Percentiles rank a stretch among this genome's conserved stretches.
These are phyloP conservation scores for Colletotrichum sp. DNA, from an alignment of 2,329 filamentous ascomycete genomes.

Conservation along the genomic window DNA sequence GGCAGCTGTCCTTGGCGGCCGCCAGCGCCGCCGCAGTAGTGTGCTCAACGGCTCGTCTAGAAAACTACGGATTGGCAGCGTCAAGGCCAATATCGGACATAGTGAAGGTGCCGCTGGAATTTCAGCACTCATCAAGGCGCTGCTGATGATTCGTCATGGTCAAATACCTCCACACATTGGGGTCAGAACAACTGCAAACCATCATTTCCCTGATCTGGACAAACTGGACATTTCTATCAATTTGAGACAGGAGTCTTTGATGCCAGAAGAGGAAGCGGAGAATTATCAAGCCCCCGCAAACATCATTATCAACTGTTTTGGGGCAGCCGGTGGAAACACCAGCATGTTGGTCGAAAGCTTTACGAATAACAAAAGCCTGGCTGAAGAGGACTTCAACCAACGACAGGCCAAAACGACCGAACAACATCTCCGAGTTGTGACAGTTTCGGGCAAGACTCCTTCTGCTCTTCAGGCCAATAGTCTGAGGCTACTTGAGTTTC, in stretches of 20 bases:
- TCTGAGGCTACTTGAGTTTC: background rate
- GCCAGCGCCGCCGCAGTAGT: background rate
- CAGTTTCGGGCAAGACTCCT: background rate
- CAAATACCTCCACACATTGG: background rate
- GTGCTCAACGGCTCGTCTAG: background rate
- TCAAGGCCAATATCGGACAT: background rate
- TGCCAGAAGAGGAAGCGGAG: background rate
- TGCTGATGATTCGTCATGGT: background rate
- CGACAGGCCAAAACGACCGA: background rate
- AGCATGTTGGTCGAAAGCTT: slow-evolving; percentile 51
- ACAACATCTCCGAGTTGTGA: background rate
- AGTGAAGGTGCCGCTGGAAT: background rate
- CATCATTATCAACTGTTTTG: slow-evolving; percentile 56
- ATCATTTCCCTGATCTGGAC: background rate
- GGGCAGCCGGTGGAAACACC: slow-evolving; percentile 64
- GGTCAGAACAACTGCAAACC: background rate
- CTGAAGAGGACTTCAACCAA: background rate
- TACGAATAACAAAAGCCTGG: slow-evolving; percentile 36
- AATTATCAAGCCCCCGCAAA: background rate
- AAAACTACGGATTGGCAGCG: background rate
- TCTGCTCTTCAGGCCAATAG: background rate
- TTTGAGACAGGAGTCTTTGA: background rate
- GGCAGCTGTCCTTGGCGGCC: background rate
- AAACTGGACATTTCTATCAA: background rate
- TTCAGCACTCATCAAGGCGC: background rate